Percentiles rank a stretch among this genome's conserved stretches.
Evolutionary conservation across 2,329 filamentous ascomycete genomes (phyloP).

Genomic region (Didymella glomerata): DNA sequence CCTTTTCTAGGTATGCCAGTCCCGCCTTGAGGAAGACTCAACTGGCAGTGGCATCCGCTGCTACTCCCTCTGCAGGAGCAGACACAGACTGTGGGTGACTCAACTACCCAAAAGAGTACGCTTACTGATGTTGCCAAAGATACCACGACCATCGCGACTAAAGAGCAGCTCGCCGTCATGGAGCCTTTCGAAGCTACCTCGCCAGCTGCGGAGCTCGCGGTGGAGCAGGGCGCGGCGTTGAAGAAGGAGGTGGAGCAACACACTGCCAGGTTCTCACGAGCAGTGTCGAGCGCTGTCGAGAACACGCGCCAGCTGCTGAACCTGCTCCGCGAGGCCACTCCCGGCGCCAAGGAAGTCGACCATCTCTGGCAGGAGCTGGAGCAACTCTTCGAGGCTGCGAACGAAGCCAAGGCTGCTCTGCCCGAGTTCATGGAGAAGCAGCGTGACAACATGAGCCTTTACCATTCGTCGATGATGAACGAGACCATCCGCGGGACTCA

Average conservation of each 20-base stretch:
- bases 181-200: not conserved
- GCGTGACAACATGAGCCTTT: slow-evolving; percentile 38
- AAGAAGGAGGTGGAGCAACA: slow-evolving; percentile 37
- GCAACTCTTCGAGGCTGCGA: slow-evolving; percentile 32
- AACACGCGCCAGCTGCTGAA: slow-evolving; percentile 36
- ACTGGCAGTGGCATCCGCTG: slow-evolving; percentile 17
- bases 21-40: slow-evolving; percentile 15
- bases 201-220: slow-evolving; percentile 33
- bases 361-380: slow-evolving; percentile 41
- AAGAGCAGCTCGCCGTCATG: slow-evolving; percentile 36
- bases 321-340: slow-evolving; percentile 34
- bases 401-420: slow-evolving; percentile 30
- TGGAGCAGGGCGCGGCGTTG: slow-evolving; percentile 29
- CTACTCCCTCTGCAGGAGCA: not conserved
- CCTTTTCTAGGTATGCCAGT: slow-evolving; percentile 33
- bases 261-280: slow-evolving; percentile 24
- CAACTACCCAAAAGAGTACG: not conserved
- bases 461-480: slow-evolving; percentile 36
- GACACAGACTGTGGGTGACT: not conserved
- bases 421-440: slow-evolving; percentile 42
- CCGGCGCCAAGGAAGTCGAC: slow-evolving; percentile 27
- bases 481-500: slow-evolving; percentile 34
- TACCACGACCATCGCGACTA: slow-evolving; percentile 34
- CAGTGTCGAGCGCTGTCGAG: slow-evolving; percentile 27
- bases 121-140: not conserved